Conservation (phyloP, 2,329 filamentous ascomycete genomes). For the Alternaria ventricosa region DNA sequence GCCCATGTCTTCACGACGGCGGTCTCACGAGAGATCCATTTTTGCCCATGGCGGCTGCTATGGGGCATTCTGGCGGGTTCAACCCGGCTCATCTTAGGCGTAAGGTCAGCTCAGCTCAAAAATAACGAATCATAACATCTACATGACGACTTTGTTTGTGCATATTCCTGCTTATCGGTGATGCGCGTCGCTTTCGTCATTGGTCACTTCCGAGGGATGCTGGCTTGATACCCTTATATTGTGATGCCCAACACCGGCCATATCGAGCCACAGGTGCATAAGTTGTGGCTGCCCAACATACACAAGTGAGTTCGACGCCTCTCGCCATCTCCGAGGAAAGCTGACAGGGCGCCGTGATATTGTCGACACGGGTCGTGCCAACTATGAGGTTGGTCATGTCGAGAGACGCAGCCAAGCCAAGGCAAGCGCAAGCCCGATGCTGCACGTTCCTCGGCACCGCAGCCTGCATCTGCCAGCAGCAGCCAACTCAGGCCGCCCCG, state of each 20-base stretch:
- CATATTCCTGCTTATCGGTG: neutral
- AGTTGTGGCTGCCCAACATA: slow-evolving; percentile 10
- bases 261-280: slow-evolving; percentile 1
- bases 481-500: neutral
- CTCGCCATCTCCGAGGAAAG: neutral
- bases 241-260: slow-evolving; percentile 1
- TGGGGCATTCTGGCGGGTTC: neutral
- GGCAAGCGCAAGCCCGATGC: slow-evolving; percentile 1
- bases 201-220: neutral
- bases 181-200: neutral
- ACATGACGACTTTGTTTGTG: neutral
- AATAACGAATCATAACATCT: slow-evolving; percentile 4
- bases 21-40: slow-evolving; percentile 2
- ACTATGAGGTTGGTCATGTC: slow-evolving; percentile 1
- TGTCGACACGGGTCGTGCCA: slow-evolving; percentile 1
- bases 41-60: slow-evolving; percentile 1
- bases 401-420: neutral
- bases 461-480: neutral
- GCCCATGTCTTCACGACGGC: neutral
- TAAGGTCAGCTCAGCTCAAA: neutral
- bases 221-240: neutral
- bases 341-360: slow-evolving; percentile 1
- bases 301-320: neutral
- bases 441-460: neutral
- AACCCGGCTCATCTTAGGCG: neutral